Percentiles rank a stretch among this genome's conserved stretches.
Evolutionary conservation across 1,139 yeast species (phyloP).

Genomic region (Debaryomyces nepalensis): DNA sequence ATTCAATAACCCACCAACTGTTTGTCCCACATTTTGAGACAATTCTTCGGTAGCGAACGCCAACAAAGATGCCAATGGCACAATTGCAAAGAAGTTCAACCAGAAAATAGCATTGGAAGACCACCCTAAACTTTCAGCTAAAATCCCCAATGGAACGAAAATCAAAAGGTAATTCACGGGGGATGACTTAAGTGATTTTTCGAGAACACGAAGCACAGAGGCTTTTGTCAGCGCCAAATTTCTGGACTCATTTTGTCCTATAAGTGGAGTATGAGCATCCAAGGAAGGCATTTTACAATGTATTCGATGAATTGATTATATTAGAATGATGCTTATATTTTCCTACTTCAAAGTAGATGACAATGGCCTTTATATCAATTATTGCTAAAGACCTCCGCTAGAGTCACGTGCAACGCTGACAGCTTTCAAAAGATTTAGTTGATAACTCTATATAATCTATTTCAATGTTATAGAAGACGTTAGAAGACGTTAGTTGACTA

Average conservation of each 20-base stretch:
- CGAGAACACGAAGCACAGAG: conserved; percentile 18
- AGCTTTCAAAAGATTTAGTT: too few species aligned
- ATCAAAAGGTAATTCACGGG: conserved; percentile 78
- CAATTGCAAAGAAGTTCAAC: conserved; percentile 85
- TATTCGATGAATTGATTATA: background rate
- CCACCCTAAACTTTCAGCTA: conserved; percentile 65
- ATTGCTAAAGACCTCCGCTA: background rate
- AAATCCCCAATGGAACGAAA: conserved; percentile 87
- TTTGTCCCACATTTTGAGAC: conserved; percentile 83
- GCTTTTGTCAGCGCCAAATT: conserved; percentile 7
- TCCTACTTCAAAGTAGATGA: too few species aligned
- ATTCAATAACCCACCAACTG: conserved; percentile 88
- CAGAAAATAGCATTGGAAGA: conserved; percentile 65
- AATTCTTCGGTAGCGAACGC: conserved; percentile 94
- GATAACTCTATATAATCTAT: conserved; percentile 4
- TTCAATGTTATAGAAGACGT: background rate
- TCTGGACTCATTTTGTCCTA: conserved; percentile 12
- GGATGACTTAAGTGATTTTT: conserved; percentile 57
- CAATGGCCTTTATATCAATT: too few species aligned
- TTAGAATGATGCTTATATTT: background rate
- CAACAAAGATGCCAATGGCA: conserved; percentile 88
- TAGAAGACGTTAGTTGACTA: conserved; percentile 23
- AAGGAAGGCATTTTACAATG: conserved; percentile 13
- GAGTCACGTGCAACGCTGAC: background rate
- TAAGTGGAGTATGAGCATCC: conserved; percentile 15